phyloP scores from a whole-genome alignment of 495 filamentous ascomycete species.

The Corynascus novoguineensis region DNA sequence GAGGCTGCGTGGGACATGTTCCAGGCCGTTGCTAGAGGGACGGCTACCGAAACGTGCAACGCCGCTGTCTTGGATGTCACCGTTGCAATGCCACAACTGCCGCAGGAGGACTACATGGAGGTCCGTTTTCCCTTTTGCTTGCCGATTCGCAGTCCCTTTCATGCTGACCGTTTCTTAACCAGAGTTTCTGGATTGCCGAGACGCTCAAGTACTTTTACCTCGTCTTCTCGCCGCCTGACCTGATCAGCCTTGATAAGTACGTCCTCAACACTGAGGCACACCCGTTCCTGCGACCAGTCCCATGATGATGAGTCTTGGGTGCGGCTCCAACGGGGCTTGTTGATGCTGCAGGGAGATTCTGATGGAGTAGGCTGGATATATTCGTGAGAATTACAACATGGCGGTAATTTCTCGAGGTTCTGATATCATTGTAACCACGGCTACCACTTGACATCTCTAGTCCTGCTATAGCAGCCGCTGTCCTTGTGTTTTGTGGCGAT shows the following conservation, averaged over 20 bases:
- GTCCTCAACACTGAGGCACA: slow-evolving; percentile 90
- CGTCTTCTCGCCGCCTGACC: slow-evolving; percentile 67
- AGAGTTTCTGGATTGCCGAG: slow-evolving; percentile 50
- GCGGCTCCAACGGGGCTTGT: too few species aligned
- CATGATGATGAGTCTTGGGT: slow-evolving; percentile 37
- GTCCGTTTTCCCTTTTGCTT: slow-evolving; percentile 13
- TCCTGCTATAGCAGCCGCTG: too few species aligned
- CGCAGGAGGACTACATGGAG: slow-evolving; percentile 43
- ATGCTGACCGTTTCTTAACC: not conserved
- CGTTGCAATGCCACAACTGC: slow-evolving; percentile 10
- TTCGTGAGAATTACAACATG: too few species aligned
- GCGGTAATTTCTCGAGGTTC: too few species aligned
- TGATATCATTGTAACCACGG: too few species aligned
- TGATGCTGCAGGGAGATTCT: too few species aligned
- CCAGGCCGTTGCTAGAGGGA: slow-evolving; percentile 54
- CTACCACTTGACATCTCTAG: too few species aligned
- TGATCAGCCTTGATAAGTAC: slow-evolving; percentile 66
- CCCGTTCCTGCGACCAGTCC: slow-evolving; percentile 42
- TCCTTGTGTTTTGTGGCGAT: too few species aligned
- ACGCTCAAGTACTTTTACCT: slow-evolving; percentile 63
- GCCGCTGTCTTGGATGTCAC: slow-evolving; percentile 52
- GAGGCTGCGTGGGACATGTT: slow-evolving; percentile 79
- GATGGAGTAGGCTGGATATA: too few species aligned
- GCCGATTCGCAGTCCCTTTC: not conserved
- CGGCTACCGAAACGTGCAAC: slow-evolving; percentile 54